A percentile compares a stretch with the other conserved stretches of the same genome.
Evolutionary conservation across 768 basidiomycete species (phyloP).

Genomic region (Boletus barrowsii): DNA sequence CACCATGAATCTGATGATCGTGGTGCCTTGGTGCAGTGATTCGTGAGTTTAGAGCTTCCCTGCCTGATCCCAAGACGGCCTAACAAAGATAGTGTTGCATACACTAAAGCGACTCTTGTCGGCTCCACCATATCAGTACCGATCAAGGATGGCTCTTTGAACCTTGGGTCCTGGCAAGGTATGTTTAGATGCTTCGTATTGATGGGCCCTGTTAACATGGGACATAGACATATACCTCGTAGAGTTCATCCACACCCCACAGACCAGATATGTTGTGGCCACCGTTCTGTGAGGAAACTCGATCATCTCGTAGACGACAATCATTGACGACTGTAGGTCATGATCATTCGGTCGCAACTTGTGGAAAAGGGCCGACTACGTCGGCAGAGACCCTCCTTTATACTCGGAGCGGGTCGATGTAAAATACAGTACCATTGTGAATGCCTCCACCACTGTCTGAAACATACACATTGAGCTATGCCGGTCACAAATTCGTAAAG

Average conservation of each 20-base stretch:
- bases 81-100: constrained; percentile 61
- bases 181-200: constrained; percentile 10
- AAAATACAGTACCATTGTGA: too few relatives aligned
- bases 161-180: constrained; percentile 95
- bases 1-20: not conserved
- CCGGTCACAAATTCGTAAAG: too few relatives aligned
- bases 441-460: too few relatives aligned
- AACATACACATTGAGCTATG: too few relatives aligned
- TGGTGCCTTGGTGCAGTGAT: constrained; percentile 46
- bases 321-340: constrained; percentile 11
- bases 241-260: constrained; percentile 72
- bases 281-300: constrained; percentile 65
- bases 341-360: not conserved
- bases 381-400: too few relatives aligned
- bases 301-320: not conserved
- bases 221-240: constrained; percentile 75
- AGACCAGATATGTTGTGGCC: constrained; percentile 70
- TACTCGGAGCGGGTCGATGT: too few relatives aligned
- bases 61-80: not conserved
- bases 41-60: constrained; percentile 48
- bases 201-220: not conserved
- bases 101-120: constrained; percentile 85
- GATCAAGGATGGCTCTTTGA: constrained; percentile 73
- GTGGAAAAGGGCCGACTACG: too few relatives aligned
- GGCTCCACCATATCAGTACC: constrained; percentile 82